Percentiles rank a stretch among this genome's conserved stretches.
phyloP scores from a whole-genome alignment of 2,329 filamentous ascomycete species.

The Colletotrichum sp. region DNA sequence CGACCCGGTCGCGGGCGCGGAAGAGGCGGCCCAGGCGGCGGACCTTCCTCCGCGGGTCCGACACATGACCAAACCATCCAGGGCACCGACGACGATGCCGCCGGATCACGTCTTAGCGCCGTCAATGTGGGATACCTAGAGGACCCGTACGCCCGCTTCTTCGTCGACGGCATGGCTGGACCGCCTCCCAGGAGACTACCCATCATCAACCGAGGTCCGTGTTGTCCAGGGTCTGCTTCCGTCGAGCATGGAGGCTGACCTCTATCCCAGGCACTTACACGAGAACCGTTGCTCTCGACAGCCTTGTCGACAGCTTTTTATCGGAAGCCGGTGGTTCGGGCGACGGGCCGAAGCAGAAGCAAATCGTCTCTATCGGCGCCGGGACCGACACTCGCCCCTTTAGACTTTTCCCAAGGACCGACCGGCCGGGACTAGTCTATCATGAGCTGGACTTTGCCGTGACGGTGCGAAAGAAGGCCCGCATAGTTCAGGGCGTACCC shows the following conservation, averaged over 20 bases:
- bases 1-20: conserved; percentile 38
- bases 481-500: conserved; percentile 52
- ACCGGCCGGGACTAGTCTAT: conserved; percentile 64
- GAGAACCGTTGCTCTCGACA: conserved; percentile 83
- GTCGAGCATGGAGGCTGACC: conserved; percentile 21
- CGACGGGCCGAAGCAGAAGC: conserved; percentile 48
- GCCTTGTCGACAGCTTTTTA: conserved; percentile 76
- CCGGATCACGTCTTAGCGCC: conserved; percentile 86
- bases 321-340: conserved; percentile 32
- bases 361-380: conserved; percentile 91
- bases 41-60: conserved; percentile 30
- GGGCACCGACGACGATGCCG: conserved; percentile 90
- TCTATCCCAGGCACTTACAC: conserved; percentile 80
- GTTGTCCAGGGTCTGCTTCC: conserved; percentile 15
- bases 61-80: conserved; percentile 79
- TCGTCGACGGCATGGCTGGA: conserved; percentile 59
- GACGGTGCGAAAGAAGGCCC: conserved; percentile 73
- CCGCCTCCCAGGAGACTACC: conserved; percentile 72
- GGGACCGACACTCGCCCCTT: conserved; percentile 93
- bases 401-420: conserved; percentile 64
- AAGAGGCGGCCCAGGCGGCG: conserved; percentile 30
- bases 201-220: conserved; percentile 89
- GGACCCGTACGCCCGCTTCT: conserved; percentile 77
- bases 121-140: conserved; percentile 84
- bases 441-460: conserved; percentile 91